Conservation (phyloP, 371 early-diverging fungal genomes). For the Blyttiomyces sp. region DNA sequence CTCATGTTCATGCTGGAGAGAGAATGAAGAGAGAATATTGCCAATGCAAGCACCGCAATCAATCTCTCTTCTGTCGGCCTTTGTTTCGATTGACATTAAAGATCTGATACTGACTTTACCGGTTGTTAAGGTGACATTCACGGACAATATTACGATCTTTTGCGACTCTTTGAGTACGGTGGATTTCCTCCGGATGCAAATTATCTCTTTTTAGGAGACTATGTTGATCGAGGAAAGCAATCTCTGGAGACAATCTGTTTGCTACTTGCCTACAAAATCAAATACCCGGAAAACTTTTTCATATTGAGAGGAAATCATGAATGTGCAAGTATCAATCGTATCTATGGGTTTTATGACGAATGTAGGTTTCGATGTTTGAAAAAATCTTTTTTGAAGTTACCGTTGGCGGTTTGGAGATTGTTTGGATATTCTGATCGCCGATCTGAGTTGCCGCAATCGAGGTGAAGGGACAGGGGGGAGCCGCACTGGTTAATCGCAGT, state of each 20-base stretch:
- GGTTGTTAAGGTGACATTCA: constrained; percentile 58
- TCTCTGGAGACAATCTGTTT: constrained; percentile 69
- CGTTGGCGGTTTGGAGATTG: neutral
- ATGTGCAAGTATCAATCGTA: constrained; percentile 88
- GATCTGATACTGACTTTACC: too few relatives aligned
- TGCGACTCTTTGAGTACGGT: constrained; percentile 89
- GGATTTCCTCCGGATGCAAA: constrained; percentile 90
- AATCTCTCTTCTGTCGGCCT: too few relatives aligned
- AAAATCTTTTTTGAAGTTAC: constrained; percentile 7
- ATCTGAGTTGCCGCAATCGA: too few relatives aligned
- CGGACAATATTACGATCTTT: constrained; percentile 92
- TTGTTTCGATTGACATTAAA: too few relatives aligned
- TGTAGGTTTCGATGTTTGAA: constrained; percentile 54
- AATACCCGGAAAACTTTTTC: constrained; percentile 96
- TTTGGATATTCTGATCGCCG: too few relatives aligned
- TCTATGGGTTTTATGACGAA: constrained; percentile 99
- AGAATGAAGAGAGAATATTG: too few relatives aligned
- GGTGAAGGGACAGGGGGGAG: too few relatives aligned
- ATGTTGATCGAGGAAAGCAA: constrained; percentile 94
- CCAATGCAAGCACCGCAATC: too few relatives aligned
- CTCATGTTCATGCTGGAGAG: neutral
- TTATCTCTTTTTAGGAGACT: constrained; percentile 94
- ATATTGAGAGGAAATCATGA: constrained; percentile 96
- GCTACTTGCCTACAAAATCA: constrained; percentile 87
- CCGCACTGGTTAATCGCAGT: too few relatives aligned